Base-by-base conservation (phyloP, 2,329 filamentous ascomycete species). In the Aspergillus melleus region DNA sequence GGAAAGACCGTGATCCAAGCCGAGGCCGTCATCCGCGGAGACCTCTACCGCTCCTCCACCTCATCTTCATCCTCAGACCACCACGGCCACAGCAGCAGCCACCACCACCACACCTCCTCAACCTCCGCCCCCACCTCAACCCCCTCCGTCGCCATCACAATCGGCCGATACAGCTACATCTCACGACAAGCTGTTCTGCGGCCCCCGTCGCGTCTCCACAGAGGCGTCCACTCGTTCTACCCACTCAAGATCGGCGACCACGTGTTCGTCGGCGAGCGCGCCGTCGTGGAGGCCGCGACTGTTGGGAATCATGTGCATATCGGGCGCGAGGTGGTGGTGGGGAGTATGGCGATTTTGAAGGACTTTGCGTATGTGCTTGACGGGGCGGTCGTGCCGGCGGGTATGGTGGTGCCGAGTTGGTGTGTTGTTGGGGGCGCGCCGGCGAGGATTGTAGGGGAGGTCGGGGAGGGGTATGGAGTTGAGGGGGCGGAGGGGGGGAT, bases 1-100 rank as follows among this genome's bases (percentile, higher is more conserved):
- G 95, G 95, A 64, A 96, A 92, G 78, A 96, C 93, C 0, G 92
- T 98, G 63, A 96, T 99, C 72, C 92, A 96, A 83, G 90, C 92
- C 63, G 93, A 96, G 72, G 94, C 92, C 69, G 92, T 95, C 77
- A 92, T 99, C 72, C 89, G 95, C 52, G 95, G 94, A 49, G 95
- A 99, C 72, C 86, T 99, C 19, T 84, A 89, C 49, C 86, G 81
- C 70, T 55, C 86, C 73, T 60, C 72, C 11, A 65, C 69, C 29
- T 64, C 62, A 65, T 76, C 64, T 52, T 70, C 53, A 44, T 76
- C 64, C 52, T 70, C 53, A 44, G 49, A 52, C n/a, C 8, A 36
- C 9, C 22, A 47, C 19, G 49, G 49, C n/a, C 8, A 36, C 9
- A n/a, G 42, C 19, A 6, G 6, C 52, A 55, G 24, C 2, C 36